These are phyloP conservation scores for Crepidotus variabilis DNA, from an alignment of 768 basidiomycete species.

Conservation along the genomic window DNA sequence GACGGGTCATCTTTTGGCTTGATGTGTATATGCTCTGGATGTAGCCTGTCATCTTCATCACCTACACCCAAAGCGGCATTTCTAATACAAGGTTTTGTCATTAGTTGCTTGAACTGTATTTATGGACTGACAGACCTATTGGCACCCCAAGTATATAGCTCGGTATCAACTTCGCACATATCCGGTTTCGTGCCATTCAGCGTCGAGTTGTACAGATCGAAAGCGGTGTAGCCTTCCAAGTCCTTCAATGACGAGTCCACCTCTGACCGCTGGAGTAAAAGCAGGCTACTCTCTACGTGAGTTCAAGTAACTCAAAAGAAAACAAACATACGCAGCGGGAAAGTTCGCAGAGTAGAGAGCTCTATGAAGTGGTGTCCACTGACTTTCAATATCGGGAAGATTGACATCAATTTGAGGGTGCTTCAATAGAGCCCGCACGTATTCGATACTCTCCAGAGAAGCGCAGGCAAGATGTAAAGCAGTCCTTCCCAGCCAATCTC, in stretches of 20 bases:
- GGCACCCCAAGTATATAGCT: conserved; percentile 85
- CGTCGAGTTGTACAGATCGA: conserved; percentile 92
- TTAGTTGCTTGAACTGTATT: neutral
- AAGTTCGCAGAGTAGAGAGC: conserved; percentile 81
- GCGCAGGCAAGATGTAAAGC: conserved; percentile 81
- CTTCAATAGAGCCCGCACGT: conserved; percentile 69
- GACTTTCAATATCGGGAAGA: conserved; percentile 73
- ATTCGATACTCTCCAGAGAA: conserved; percentile 68
- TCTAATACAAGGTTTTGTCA: conserved; percentile 28
- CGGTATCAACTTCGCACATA: conserved; percentile 34
- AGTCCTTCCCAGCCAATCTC: conserved; percentile 70
- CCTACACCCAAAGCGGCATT: conserved; percentile 88
- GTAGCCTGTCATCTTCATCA: conserved; percentile 71
- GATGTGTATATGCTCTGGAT: conserved; percentile 75
- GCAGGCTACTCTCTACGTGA: conserved; percentile 44
- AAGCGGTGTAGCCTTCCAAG: conserved; percentile 84
- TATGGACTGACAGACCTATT: conserved; percentile 51
- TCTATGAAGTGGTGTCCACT: conserved; percentile 89
- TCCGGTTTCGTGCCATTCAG: conserved; percentile 67
- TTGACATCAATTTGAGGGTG: conserved; percentile 81
- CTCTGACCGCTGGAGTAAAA: conserved; percentile 73
- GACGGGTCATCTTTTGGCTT: conserved; percentile 29
- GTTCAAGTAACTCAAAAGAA: conserved; percentile 1
- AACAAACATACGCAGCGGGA: conserved; percentile 52
- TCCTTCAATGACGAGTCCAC: conserved; percentile 75